Evolutionary conservation across 352 stramenopile species (phyloP).

Genomic region (Hyaloperonospora arabidopsidis): DNA sequence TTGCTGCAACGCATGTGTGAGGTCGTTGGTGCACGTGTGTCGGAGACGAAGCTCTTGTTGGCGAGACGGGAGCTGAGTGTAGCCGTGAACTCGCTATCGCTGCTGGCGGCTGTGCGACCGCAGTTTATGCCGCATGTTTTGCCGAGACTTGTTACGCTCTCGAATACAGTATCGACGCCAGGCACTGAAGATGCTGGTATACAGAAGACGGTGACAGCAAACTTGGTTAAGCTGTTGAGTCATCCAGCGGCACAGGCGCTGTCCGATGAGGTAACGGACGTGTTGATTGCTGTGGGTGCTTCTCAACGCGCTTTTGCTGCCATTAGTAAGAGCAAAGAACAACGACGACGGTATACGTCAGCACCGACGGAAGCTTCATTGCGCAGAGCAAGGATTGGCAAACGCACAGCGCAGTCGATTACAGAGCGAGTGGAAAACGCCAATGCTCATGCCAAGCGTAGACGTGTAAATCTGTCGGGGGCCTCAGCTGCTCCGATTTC

Average conservation of each 20-base stretch:
- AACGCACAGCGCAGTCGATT: constrained; percentile 55
- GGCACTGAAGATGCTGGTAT: constrained; percentile 33
- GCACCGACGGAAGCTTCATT: constrained; percentile 62
- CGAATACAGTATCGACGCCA: constrained; percentile 19
- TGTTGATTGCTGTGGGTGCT: constrained; percentile 57
- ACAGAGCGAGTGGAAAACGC: constrained; percentile 57
- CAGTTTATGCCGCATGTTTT: constrained; percentile 53
- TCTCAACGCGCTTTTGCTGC: constrained; percentile 69
- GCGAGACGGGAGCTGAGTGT: constrained; percentile 49
- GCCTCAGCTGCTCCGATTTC: constrained; percentile 19
- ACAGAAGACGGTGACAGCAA: constrained; percentile 55
- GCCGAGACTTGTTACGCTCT: constrained; percentile 37
- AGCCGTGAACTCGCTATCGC: constrained; percentile 57
- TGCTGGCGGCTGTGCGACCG: constrained; percentile 51
- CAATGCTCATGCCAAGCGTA: constrained; percentile 42
- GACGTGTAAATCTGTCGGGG: constrained; percentile 27
- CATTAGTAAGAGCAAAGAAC: constrained; percentile 75
- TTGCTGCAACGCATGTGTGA: constrained; percentile 39
- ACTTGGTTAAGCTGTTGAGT: constrained; percentile 64
- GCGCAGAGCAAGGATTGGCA: constrained; percentile 53
- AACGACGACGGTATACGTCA: constrained; percentile 63
- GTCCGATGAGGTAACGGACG: constrained; percentile 64
- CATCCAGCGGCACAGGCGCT: constrained; percentile 50
- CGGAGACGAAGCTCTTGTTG: constrained; percentile 20
- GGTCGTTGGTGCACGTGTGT: constrained; percentile 15